These are phyloP conservation scores for Penicillium brasilianum DNA, from an alignment of 2,329 filamentous ascomycete genomes.

Conservation along the genomic window DNA sequence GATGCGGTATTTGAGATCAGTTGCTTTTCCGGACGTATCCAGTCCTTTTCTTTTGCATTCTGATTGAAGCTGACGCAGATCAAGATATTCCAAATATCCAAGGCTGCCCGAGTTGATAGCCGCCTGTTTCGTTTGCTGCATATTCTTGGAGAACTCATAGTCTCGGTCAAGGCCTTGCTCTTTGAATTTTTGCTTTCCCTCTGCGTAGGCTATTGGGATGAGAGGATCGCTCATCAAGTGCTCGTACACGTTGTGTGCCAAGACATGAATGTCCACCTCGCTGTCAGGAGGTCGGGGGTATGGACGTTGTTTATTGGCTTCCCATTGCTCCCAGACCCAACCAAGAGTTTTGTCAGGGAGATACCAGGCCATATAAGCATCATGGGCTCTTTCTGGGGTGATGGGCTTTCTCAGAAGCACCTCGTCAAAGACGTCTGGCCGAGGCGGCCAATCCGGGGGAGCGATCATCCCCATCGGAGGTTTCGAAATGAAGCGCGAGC, in stretches of 20 bases:
- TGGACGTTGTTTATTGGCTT: slow-evolving; percentile 5
- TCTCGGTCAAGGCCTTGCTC: slow-evolving; percentile 12
- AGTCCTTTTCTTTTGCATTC: slow-evolving; percentile 19
- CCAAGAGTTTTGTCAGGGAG: slow-evolving; percentile 31
- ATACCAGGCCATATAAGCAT: slow-evolving; percentile 37
- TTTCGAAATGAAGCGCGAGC: not conserved
- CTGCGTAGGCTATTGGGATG: slow-evolving; percentile 22
- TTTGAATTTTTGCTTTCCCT: slow-evolving; percentile 19
- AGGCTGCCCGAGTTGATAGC: slow-evolving; percentile 1
- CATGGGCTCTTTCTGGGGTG: slow-evolving; percentile 30
- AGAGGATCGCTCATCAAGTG: slow-evolving; percentile 32
- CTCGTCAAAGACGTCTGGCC: slow-evolving; percentile 35
- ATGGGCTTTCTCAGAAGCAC: slow-evolving; percentile 32
- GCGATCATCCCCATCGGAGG: not conserved
- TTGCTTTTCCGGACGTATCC: slow-evolving; percentile 12
- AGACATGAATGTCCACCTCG: slow-evolving; percentile 22
- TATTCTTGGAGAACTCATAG: slow-evolving; percentile 11
- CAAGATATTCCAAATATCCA: not conserved
- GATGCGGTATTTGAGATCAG: slow-evolving; percentile 30
- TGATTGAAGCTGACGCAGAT: not conserved
- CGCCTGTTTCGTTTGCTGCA: slow-evolving; percentile 13
- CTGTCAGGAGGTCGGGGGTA: slow-evolving; percentile 8
- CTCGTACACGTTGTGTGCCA: slow-evolving; percentile 41
- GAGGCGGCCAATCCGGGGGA: slow-evolving; percentile 25
- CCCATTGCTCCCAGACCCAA: slow-evolving; percentile 14